Percentiles rank a stretch among this genome's conserved stretches.
These are phyloP conservation scores for Lecanosticta acicola DNA, from an alignment of 2,329 filamentous ascomycete species.

Conservation along the genomic window DNA sequence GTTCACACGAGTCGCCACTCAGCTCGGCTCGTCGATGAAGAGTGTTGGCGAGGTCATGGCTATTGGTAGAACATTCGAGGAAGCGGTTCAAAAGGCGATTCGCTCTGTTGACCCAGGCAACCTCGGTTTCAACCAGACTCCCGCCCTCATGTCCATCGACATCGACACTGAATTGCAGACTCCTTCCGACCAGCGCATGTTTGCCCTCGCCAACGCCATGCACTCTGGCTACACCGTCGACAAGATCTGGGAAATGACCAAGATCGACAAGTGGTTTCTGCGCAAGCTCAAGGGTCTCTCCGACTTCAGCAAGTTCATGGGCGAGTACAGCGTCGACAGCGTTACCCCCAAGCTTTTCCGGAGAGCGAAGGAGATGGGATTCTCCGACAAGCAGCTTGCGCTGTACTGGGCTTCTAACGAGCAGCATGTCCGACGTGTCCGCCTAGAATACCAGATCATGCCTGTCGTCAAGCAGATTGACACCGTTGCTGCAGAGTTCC, in stretches of 20 bases:
- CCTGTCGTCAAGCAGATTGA: slow-evolving; percentile 98
- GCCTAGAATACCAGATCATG: slow-evolving; percentile 78
- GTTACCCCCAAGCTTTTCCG: slow-evolving; percentile 62
- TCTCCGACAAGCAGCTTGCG: slow-evolving; percentile 87
- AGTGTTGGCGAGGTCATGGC: slow-evolving; percentile 99
- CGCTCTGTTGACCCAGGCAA: slow-evolving; percentile 93
- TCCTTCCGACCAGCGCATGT: slow-evolving; percentile 92
- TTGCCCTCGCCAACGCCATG: slow-evolving; percentile 98
- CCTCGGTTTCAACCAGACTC: slow-evolving; percentile 86
- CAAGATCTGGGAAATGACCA: slow-evolving; percentile 96
- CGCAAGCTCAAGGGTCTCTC: slow-evolving; percentile 84
- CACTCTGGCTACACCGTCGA: slow-evolving; percentile 86
- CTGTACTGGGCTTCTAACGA: slow-evolving; percentile 95
- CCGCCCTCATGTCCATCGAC: slow-evolving; percentile 87
- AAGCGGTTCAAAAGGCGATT: slow-evolving; percentile 97
- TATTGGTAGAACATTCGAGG: slow-evolving; percentile 93
- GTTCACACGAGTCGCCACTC: slow-evolving; percentile 92
- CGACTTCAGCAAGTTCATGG: slow-evolving; percentile 79
- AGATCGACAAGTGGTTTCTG: slow-evolving; percentile 99
- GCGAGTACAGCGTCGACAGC: slow-evolving; percentile 61
- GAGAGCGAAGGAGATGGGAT: slow-evolving; percentile 87
- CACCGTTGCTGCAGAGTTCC: slow-evolving; percentile 95
- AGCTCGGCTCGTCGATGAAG: slow-evolving; percentile 98
- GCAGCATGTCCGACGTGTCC: slow-evolving; percentile 74
- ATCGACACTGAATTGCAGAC: slow-evolving; percentile 96